These are phyloP conservation scores for Amphirosellinia nigrospora DNA, from an alignment of 495 filamentous ascomycete species.

Conservation along the genomic window DNA sequence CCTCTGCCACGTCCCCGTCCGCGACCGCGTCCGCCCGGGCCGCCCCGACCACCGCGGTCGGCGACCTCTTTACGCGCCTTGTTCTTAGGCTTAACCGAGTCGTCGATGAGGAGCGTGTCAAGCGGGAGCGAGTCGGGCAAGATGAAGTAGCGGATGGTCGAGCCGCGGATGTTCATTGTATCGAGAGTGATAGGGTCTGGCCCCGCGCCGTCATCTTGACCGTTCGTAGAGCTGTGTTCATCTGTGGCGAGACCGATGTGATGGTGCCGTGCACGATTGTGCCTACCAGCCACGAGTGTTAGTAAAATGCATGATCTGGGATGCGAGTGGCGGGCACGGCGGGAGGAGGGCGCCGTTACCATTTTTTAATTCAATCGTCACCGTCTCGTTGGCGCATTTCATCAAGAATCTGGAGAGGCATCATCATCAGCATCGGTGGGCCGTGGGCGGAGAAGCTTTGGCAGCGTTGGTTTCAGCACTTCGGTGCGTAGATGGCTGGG, in stretches of 20 bases:
- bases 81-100: constrained; percentile 98
- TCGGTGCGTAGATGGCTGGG: constrained; percentile 30
- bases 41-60: constrained; percentile 68
- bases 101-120: constrained; percentile 93
- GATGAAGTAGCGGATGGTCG: constrained; percentile 91
- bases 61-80: constrained; percentile 92
- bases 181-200: constrained; percentile 84
- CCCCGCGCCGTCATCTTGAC: constrained; percentile 93
- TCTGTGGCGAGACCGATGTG: constrained; percentile 90
- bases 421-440: constrained; percentile 49
- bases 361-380: constrained; percentile 97
- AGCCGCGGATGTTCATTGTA: constrained; percentile 95
- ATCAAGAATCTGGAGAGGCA: constrained; percentile 80
- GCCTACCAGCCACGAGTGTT: constrained; percentile 55
- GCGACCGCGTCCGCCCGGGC: constrained; percentile 63
- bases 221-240: constrained; percentile 93
- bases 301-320: constrained; percentile 2
- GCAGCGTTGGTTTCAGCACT: constrained; percentile 43
- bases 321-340: not conserved
- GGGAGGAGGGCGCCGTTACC: constrained; percentile 54
- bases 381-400: constrained; percentile 98
- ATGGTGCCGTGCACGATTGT: constrained; percentile 96
- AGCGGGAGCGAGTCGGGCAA: constrained; percentile 93
- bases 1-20: constrained; percentile 70
- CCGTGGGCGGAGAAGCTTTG: constrained; percentile 36